Base-by-base conservation (phyloP, 306 rosid species). In the Glycine soja region DNA sequence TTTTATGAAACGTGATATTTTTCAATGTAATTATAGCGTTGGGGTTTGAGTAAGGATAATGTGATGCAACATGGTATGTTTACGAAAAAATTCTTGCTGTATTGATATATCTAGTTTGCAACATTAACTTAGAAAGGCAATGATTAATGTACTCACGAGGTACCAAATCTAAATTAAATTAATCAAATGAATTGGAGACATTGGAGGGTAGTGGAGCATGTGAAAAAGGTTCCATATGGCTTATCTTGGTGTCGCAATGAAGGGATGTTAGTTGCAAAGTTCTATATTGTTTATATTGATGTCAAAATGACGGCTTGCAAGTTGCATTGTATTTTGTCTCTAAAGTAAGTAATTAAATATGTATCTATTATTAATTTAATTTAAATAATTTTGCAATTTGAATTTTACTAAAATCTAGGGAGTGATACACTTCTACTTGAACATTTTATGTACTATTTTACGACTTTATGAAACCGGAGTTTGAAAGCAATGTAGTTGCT, bases 261-360 rank as follows among this genome's bases (percentile, higher is more conserved):
- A 65, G 63, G 63, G 19, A 12, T 59, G 78, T 54, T 70, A 80
- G 45, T 71, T 70, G 72, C 72, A 70, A 65, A 63, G 82, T 14
- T 43, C 43, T 48, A 38, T 65, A 24, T 52, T 42, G 24, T 58
- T 38, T 3, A 47, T 34, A 52, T 8, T 43, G 46, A 70, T 34
- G 46, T 63, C 46, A 13, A 45, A 34, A 12, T 61, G 67, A 34
- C 14, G 45, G 5, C 19, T 7, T 12, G 46, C 74, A 80, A 80
- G 16, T 71, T 59, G 72, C 54, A 61, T 62, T 68, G 43, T 51
- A 52, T 51, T 10, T 81, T 18, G 14, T 56, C 18, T 79, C 32
- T 24, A n/a, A 54, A 12, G 57, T 40, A 19, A 40, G n/a, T 30
- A 52, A 36, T 30, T 24, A 0, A 18, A 18, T 4, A 18, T 70